Percentiles rank a stretch among this genome's conserved stretches.
Evolutionary conservation across 2,329 filamentous ascomycete genomes (phyloP).

Genomic region (Esteya vermicola): DNA sequence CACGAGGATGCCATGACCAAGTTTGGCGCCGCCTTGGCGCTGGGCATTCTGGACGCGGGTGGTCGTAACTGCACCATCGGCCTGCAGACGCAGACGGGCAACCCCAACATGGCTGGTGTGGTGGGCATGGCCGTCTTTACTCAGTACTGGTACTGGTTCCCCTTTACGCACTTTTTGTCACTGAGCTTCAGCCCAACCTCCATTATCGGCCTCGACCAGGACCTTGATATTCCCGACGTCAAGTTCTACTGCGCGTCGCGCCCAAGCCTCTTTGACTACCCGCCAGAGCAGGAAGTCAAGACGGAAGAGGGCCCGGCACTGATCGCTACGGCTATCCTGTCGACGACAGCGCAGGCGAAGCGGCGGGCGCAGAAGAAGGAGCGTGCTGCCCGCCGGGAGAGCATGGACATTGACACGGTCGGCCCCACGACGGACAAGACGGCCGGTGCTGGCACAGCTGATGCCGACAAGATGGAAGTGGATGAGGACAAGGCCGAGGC

Average conservation of each 20-base stretch:
- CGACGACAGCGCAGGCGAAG: constrained; percentile 93
- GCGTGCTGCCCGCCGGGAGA: constrained; percentile 73
- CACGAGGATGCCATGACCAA: constrained; percentile 99
- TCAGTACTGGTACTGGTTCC: constrained; percentile 99
- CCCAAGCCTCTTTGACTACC: constrained; percentile 94
- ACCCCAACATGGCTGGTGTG: constrained; percentile 96
- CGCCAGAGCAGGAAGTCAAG: constrained; percentile 92
- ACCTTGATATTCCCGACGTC: constrained; percentile 84
- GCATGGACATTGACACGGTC: constrained; percentile 75
- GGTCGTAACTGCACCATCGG: constrained; percentile 98
- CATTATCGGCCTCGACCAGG: constrained; percentile 86
- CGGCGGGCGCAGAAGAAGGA: constrained; percentile 90
- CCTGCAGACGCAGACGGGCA: constrained; percentile 92
- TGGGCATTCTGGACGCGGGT: constrained; percentile 95
- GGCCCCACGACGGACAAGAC: neutral
- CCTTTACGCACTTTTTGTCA: constrained; percentile 91
- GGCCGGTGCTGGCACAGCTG: neutral
- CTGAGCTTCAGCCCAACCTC: constrained; percentile 94
- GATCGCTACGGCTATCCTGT: constrained; percentile 89
- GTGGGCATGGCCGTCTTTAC: constrained; percentile 97
- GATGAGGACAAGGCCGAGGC: constrained; percentile 46
- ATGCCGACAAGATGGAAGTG: constrained; percentile 72
- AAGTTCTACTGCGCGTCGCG: constrained; percentile 92
- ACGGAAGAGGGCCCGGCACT: constrained; percentile 83
- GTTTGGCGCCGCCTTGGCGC: constrained; percentile 83